phyloP scores from a whole-genome alignment of 2,329 filamentous ascomycete genomes.

The Colletotrichum higginsianum region DNA sequence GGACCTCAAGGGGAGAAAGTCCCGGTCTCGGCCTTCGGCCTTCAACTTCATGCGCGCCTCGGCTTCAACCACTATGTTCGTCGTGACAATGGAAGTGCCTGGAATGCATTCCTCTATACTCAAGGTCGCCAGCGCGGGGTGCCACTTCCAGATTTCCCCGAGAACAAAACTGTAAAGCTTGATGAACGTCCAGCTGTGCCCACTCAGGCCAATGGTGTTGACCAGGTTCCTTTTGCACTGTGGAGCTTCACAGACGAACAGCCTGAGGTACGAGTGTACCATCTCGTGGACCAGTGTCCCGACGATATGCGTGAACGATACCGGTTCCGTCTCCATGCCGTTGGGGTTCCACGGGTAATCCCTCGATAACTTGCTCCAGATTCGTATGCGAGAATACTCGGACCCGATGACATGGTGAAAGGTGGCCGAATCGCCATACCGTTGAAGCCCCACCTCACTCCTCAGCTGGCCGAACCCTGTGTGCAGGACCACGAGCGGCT shows the following conservation, averaged over 20 bases:
- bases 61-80: no score
- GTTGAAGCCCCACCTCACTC: not conserved
- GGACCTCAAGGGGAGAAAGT: not conserved
- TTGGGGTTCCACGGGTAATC: no score
- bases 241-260: slow-evolving; percentile 11
- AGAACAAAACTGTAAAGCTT: slow-evolving; percentile 4
- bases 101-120: not conserved
- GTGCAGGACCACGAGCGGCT: not conserved
- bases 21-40: not conserved
- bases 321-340: no score
- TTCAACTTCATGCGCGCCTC: not conserved
- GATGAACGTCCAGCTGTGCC: slow-evolving; percentile 17
- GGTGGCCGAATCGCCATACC: not conserved
- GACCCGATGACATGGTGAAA: no score
- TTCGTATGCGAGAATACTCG: not conserved
- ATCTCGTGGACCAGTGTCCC: slow-evolving; percentile 39
- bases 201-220: slow-evolving; percentile 24
- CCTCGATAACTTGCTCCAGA: not conserved
- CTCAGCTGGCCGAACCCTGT: not conserved
- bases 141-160: slow-evolving; percentile 13
- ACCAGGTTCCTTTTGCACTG: slow-evolving; percentile 5
- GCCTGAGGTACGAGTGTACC: slow-evolving; percentile 26
- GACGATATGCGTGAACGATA: not conserved
- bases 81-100: not conserved
- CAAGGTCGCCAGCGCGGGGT: not conserved